Conservation (phyloP, 257 asterid species). For the Thymus quinquecostatus region DNA sequence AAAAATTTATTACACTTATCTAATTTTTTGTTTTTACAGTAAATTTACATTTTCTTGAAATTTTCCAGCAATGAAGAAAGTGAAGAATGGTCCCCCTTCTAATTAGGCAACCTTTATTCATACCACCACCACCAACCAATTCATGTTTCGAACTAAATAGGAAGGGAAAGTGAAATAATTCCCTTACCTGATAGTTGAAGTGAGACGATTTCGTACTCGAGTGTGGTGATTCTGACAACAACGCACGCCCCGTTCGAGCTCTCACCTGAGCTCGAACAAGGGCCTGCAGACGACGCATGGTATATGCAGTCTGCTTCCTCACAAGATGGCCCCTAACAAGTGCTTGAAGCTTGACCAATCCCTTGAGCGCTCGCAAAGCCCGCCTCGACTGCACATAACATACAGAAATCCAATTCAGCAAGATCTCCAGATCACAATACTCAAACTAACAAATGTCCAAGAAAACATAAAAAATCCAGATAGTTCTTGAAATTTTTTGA, state of each 20-base stretch:
- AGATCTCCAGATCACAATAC: background rate
- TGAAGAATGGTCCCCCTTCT: slow-evolving; percentile 42
- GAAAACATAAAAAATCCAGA: background rate
- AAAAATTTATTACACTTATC: background rate
- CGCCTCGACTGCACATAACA: slow-evolving; percentile 59
- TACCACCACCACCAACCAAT: slow-evolving; percentile 23
- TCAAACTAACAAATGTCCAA: background rate
- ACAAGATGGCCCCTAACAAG: slow-evolving; percentile 76
- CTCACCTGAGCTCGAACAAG: slow-evolving; percentile 66
- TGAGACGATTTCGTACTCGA: slow-evolving; percentile 57
- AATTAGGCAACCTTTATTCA: slow-evolving; percentile 4
- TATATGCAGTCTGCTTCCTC: slow-evolving; percentile 69
- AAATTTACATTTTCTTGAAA: no score
- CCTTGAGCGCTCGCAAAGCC: slow-evolving; percentile 86
- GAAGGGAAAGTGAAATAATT: slow-evolving; percentile 26
- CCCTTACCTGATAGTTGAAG: slow-evolving; percentile 49
- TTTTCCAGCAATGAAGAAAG: slow-evolving; percentile 9
- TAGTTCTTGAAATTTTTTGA: slow-evolving; percentile 22
- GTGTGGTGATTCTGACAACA: slow-evolving; percentile 57
- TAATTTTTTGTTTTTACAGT: no score
- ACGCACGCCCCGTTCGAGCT: slow-evolving; percentile 57
- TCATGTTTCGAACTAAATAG: slow-evolving; percentile 33
- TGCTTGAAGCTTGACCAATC: slow-evolving; percentile 89
- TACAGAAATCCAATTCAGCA: background rate
- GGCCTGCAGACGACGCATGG: slow-evolving; percentile 58